These are phyloP conservation scores for Xylariomycetidae sp. DNA, from an alignment of 2,329 filamentous ascomycete species.

Conservation along the genomic window DNA sequence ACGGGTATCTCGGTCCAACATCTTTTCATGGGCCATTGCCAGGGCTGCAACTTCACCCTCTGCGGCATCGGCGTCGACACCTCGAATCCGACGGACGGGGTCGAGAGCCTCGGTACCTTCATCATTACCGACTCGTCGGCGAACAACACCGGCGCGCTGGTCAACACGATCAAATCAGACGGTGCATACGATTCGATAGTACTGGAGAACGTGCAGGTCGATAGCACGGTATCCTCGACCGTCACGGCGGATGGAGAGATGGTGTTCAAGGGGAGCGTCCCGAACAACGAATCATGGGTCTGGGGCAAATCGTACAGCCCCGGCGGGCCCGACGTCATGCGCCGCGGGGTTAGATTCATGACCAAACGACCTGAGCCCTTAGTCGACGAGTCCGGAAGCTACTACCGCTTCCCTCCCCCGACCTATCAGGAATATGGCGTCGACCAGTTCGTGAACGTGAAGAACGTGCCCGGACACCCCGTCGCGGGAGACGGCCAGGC, in stretches of 20 bases:
- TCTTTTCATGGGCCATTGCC: conserved; percentile 11
- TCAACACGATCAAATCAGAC: conserved; percentile 26
- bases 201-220: conserved; percentile 30
- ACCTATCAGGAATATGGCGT: conserved; percentile 37
- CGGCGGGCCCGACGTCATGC: not conserved
- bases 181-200: conserved; percentile 26
- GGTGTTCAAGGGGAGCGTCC: conserved; percentile 6
- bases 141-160: conserved; percentile 16
- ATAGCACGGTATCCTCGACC: conserved; percentile 34
- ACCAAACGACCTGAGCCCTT: conserved; percentile 28
- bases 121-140: conserved; percentile 9
- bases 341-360: conserved; percentile 12
- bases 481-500: conserved; percentile 38
- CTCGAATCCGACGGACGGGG: conserved; percentile 6
- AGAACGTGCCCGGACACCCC: conserved; percentile 32
- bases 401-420: conserved; percentile 34
- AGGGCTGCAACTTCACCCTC: conserved; percentile 9
- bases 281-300: conserved; percentile 7
- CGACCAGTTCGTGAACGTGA: conserved; percentile 41
- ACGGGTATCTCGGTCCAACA: conserved; percentile 34
- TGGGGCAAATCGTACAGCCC: conserved; percentile 5
- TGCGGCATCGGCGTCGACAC: conserved; percentile 12
- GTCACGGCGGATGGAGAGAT: conserved; percentile 35
- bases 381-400: conserved; percentile 27
- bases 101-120: conserved; percentile 7